Base-by-base conservation (phyloP, 176 grass and related monocot species). In the Neostapfia colusana region DNA sequence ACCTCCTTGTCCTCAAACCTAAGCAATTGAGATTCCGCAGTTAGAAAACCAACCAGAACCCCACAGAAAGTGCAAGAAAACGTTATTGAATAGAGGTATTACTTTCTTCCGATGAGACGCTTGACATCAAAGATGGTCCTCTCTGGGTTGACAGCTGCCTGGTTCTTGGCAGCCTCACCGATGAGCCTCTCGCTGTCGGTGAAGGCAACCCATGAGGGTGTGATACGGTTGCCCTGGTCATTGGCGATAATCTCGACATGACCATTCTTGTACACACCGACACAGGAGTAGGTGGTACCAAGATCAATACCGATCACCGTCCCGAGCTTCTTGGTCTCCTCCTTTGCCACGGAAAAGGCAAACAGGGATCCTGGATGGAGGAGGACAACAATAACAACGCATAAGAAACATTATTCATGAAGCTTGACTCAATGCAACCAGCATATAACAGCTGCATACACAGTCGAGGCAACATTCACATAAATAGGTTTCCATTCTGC, bases 1-100 rank as follows among this genome's bases (percentile, higher is more conserved):
- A 93, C 87, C 15, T 93, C 90, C 88, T 90, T 90, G 78, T 93
- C 90, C 27, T 70, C 81, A 79, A 93, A 90, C 77, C 90, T 93
- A 50, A 17, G 20, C 10, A 57, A 58, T 11, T 8, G 60, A n/a
- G 9, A 66, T 15, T 1, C 10, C 2, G 48, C 7, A 63, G 63
- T 23, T 79, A 57, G 43, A 53, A 6, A 46, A 61, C 48, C n/a
- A 66, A 61, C 54, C 15, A 69, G 4, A 56, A 26, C 53, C 20
- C 41, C 62, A 41, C 0, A 18, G 5, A 0, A 55, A 7, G 43
- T 0, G 17, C 5, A 4, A 70, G 4, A 31, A 4, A 15, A 48
- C 4, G n/a, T n/a, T 4, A 18, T 0, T 4, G 65, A n/a, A 42
- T 26, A 71, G 28, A 0, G 48, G 18, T 10, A 54, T 79, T 85